phyloP scores from a whole-genome alignment of 345 rosid genomes.

The Geranium brycei region DNA sequence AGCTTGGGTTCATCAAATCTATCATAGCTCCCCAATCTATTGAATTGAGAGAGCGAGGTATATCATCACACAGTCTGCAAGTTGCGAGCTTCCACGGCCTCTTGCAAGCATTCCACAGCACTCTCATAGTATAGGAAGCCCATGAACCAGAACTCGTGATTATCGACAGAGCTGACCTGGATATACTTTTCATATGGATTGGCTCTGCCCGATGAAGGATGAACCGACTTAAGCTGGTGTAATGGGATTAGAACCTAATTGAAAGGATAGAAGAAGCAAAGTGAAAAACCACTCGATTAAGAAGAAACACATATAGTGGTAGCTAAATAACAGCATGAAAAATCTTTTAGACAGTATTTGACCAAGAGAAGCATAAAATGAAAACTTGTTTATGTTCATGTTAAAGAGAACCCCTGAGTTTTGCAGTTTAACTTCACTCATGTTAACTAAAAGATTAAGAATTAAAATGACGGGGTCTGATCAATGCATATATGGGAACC shows the following conservation, averaged over 20 bases:
- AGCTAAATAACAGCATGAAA: too few species aligned
- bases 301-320: too few species aligned
- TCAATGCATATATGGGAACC: too few species aligned
- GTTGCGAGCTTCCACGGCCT: slow-evolving; percentile 1
- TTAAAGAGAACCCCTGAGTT: too few species aligned
- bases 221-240: slow-evolving; percentile 11
- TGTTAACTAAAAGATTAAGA: background rate
- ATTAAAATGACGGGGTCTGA: too few species aligned
- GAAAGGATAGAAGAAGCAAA: background rate
- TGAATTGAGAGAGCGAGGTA: background rate
- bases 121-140: slow-evolving; percentile 14
- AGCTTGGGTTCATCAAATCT: background rate
- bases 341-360: too few species aligned
- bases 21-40: background rate
- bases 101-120: slow-evolving; percentile 11
- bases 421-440: too few species aligned
- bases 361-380: too few species aligned
- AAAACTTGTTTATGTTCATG: too few species aligned
- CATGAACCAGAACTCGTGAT: slow-evolving; percentile 20
- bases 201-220: slow-evolving; percentile 11
- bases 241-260: slow-evolving; percentile 13
- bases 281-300: background rate
- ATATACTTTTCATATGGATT: slow-evolving; percentile 13
- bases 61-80: background rate
- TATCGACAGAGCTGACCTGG: slow-evolving; percentile 12